Evolutionary conservation across 495 filamentous ascomycete genomes (phyloP), one percentile per base, ranked within the genome.

Genomic region (Penicillium odoratum): DNA sequence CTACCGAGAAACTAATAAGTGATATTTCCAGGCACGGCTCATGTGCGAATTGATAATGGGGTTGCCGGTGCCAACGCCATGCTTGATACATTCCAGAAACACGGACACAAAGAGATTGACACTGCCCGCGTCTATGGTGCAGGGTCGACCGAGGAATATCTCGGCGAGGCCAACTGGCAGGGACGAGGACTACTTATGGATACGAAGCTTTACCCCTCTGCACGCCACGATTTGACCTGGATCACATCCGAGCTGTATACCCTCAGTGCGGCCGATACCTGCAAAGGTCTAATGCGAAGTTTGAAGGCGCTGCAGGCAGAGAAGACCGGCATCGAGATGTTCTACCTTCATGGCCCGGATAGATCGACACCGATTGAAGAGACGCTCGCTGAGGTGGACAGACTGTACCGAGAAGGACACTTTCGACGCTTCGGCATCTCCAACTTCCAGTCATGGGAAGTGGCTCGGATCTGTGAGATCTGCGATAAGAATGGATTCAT

Each of bases 281-380:
- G 77, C 26, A 76, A 82, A 65, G 77, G 79, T 7, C 68, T 91
- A 21, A 76, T 86, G 40, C 78, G 66, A 9, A 86, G 81, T 18
- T 69, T 96, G 57, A 81, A 74, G 51, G 88, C 91, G 66, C 70
- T 96, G 25, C 81, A 81, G 5, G 85, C 88, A 0, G 83, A 93
- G 47, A 77, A 75, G 50, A 21, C 21, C 21, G 21, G 21, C 21
- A 85, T 96, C 0, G 91, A 96, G 66, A 88, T 93, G 46, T 88
- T 18, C 7, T 56, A 56, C n/a, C 25, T 84, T 13, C 82, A 85
- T 61, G 77, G 62, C 33, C 81, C 78, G 4, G 79, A 85, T 63
- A 69, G 76, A 8, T 72, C 62, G 3, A 74, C 71, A 2, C 77
- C 81, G 3, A 81, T 75, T 58, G 77, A 76, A 47, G 78, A 77